Evolutionary conservation across 768 basidiomycete species (phyloP).

Genomic region (Chalciporus chontae): DNA sequence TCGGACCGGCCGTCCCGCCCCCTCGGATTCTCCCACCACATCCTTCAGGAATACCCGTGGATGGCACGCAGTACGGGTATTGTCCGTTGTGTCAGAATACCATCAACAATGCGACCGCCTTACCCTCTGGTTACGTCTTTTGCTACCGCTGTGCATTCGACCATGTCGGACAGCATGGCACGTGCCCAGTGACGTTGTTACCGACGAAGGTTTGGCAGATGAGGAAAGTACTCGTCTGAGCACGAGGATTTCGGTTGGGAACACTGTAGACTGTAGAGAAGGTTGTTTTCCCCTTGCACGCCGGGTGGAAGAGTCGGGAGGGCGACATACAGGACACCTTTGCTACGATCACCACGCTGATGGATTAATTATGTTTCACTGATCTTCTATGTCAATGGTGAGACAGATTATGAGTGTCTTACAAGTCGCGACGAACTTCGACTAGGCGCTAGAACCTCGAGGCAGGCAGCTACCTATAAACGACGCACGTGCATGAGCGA

Average conservation of each 20-base stretch:
- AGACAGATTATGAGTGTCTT: neutral
- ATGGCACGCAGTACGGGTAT: conserved; percentile 64
- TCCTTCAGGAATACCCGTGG: conserved; percentile 64
- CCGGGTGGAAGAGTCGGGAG: neutral
- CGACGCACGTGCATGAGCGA: conserved; percentile 23
- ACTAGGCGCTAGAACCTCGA: no score
- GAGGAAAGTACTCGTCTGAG: conserved; percentile 78
- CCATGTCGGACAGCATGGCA: conserved; percentile 70
- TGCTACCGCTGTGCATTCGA: conserved; percentile 91
- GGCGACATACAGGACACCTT: neutral
- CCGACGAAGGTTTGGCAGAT: conserved; percentile 76
- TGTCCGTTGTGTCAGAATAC: conserved; percentile 76
- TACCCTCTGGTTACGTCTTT: conserved; percentile 92
- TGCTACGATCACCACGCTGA: no score
- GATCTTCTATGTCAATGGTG: neutral
- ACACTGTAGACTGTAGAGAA: neutral
- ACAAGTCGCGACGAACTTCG: no score
- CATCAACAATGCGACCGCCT: conserved; percentile 82
- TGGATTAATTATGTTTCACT: neutral
- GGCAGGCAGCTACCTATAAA: no score
- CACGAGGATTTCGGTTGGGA: neutral
- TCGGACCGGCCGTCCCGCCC: conserved; percentile 71
- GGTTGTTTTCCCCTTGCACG: neutral
- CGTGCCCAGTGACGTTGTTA: conserved; percentile 85
- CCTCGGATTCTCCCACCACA: conserved; percentile 75